These are phyloP conservation scores for Diaporthe longicolla DNA, from an alignment of 2,329 filamentous ascomycete genomes.

Conservation along the genomic window DNA sequence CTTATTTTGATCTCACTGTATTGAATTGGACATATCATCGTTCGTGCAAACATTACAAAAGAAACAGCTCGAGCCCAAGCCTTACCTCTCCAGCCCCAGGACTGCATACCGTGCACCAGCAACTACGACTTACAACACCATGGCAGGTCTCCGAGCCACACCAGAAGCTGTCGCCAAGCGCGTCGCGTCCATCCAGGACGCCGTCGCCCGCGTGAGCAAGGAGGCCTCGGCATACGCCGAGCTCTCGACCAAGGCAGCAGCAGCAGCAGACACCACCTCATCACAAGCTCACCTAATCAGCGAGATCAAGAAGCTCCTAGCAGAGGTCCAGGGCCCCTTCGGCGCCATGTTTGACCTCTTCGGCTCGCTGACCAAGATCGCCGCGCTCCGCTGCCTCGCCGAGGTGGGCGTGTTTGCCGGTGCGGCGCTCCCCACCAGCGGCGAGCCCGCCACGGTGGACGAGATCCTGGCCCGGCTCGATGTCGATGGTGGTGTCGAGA, in stretches of 20 bases:
- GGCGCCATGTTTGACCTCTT: conserved; percentile 25
- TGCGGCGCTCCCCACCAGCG: background rate
- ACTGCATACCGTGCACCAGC: background rate
- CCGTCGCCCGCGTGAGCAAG: conserved; percentile 25
- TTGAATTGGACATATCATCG: fast-evolving
- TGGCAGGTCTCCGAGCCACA: conserved; percentile 14
- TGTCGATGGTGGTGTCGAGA: conserved; percentile 5
- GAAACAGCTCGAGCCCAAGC: background rate
- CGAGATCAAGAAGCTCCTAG: conserved; percentile 27
- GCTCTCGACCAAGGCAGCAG: background rate
- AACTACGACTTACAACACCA: background rate
- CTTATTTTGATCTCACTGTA: background rate
- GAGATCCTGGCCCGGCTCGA: conserved; percentile 4
- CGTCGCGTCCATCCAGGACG: conserved; percentile 4
- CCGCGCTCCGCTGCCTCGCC: conserved; percentile 27
- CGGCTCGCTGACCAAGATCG: conserved; percentile 6
- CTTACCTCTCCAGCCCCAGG: background rate
- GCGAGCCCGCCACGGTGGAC: conserved; percentile 30
- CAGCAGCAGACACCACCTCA: background rate
- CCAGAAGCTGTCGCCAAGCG: conserved; percentile 22
- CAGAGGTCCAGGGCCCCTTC: conserved; percentile 12
- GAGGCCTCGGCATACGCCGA: conserved; percentile 24
- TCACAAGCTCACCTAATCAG: conserved; percentile 9
- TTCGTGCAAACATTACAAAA: background rate
- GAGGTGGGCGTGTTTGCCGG: background rate